Conservation (phyloP, 1,284 basidiomycete species). For the Moesziomyces sp. region DNA sequence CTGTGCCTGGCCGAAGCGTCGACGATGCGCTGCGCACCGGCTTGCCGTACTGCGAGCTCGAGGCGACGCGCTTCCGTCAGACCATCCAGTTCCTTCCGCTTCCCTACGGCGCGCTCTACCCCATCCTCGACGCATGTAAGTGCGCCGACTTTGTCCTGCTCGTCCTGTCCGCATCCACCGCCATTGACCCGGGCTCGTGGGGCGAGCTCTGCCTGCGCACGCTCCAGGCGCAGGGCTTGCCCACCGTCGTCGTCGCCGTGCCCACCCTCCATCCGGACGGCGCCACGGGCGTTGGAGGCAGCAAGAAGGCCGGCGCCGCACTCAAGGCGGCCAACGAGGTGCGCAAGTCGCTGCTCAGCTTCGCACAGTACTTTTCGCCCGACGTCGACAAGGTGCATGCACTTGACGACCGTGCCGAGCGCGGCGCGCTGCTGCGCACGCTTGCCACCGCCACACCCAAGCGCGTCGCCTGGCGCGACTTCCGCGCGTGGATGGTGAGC, state of each 20-base stretch:
- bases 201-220: slow-evolving; percentile 91
- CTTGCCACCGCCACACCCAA: slow-evolving; percentile 64
- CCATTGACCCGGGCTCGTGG: slow-evolving; percentile 78
- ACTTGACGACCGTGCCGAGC: slow-evolving; percentile 77
- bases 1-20: slow-evolving; percentile 52
- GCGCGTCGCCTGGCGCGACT: slow-evolving; percentile 83
- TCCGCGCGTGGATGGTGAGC: slow-evolving; percentile 81
- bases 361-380: slow-evolving; percentile 94
- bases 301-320: slow-evolving; percentile 49
- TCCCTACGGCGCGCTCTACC: slow-evolving; percentile 73
- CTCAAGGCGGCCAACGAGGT: slow-evolving; percentile 60
- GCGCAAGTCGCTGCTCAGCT: slow-evolving; percentile 62
- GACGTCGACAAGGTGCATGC: slow-evolving; percentile 74
- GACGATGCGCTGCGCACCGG: slow-evolving; percentile 41
- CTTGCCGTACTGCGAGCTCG: slow-evolving; percentile 54
- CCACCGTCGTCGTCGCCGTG: slow-evolving; percentile 77
- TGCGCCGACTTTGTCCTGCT: slow-evolving; percentile 92
- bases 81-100: slow-evolving; percentile 83
- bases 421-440: slow-evolving; percentile 72
- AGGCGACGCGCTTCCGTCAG: slow-evolving; percentile 85
- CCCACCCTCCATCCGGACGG: slow-evolving; percentile 51
- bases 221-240: slow-evolving; percentile 75
- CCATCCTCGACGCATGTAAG: slow-evolving; percentile 85
- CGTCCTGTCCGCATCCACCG: slow-evolving; percentile 80
- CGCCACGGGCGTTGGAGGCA: slow-evolving; percentile 39